phyloP scores from a whole-genome alignment of 768 basidiomycete genomes.

The Sutorius australiensis region DNA sequence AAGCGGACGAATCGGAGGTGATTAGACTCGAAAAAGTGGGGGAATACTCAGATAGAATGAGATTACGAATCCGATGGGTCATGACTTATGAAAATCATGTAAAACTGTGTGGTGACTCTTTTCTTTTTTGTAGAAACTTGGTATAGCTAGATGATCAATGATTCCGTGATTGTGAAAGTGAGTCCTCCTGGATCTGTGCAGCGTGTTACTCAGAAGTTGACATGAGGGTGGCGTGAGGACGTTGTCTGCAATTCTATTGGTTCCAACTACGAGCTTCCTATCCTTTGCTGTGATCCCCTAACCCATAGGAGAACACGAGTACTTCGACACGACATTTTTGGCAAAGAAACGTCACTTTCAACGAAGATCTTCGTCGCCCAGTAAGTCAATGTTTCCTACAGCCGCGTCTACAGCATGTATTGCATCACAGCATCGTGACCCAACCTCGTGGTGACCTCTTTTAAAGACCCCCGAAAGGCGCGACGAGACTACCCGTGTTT shows the following conservation, averaged over 20 bases:
- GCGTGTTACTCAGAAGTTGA: not conserved
- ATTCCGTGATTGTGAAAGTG: no score
- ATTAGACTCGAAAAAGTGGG: no score
- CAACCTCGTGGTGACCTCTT: slow-evolving; percentile 7
- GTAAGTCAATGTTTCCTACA: slow-evolving; percentile 5
- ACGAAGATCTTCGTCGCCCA: slow-evolving; percentile 11
- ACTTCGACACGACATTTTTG: not conserved
- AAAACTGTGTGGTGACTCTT: no score
- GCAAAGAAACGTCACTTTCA: slow-evolving; percentile 8
- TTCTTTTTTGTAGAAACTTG: no score
- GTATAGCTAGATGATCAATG: no score
- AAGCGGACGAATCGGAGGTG: no score
- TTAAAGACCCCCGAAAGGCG: slow-evolving; percentile 4
- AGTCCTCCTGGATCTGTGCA: no score
- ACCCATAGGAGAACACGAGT: slow-evolving; percentile 1
- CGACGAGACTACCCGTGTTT: not conserved
- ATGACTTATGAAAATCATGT: no score
- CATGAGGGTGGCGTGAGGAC: not conserved
- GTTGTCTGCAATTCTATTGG: not conserved
- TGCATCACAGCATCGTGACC: not conserved
- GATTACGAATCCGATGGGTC: no score
- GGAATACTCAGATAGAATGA: no score
- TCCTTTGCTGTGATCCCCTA: not conserved
- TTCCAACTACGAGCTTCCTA: not conserved
- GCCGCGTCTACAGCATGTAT: slow-evolving; percentile 5